Conservation (phyloP, 805 yeast genomes). For the Cyberlindnera misumaiensis region DNA sequence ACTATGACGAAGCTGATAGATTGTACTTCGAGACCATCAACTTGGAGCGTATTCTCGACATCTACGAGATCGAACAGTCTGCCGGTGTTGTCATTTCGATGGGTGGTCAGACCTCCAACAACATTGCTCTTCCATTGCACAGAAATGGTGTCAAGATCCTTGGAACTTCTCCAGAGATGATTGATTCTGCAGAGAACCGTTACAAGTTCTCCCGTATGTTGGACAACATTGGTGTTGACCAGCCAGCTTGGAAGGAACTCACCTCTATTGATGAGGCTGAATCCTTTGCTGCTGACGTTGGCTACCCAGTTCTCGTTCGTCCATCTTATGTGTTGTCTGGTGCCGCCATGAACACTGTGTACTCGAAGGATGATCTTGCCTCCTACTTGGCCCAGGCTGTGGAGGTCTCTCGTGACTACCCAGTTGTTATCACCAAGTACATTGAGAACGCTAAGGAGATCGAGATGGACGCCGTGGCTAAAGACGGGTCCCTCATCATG, state of each 20-base stretch:
- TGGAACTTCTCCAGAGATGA: slow-evolving; percentile 98
- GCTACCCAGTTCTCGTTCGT: slow-evolving; percentile 93
- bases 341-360: slow-evolving; percentile 98
- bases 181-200: slow-evolving; percentile 96
- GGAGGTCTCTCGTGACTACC: slow-evolving; percentile 95
- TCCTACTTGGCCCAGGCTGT: slow-evolving; percentile 89
- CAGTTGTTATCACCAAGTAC: slow-evolving; percentile 94
- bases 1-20: slow-evolving; percentile 96
- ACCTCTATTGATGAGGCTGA: slow-evolving; percentile 92
- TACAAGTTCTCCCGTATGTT: slow-evolving; percentile 96
- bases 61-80: slow-evolving; percentile 86
- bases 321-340: slow-evolving; percentile 97
- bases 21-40: slow-evolving; percentile 93
- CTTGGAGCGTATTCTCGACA: slow-evolving; percentile 89
- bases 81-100: slow-evolving; percentile 90
- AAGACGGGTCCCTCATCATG: slow-evolving; percentile 89
- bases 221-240: slow-evolving; percentile 94
- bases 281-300: slow-evolving; percentile 80
- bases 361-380: slow-evolving; percentile 81
- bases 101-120: slow-evolving; percentile 99
- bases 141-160: slow-evolving; percentile 91
- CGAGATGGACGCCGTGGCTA: slow-evolving; percentile 98
- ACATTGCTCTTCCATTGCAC: slow-evolving; percentile 87
- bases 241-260: slow-evolving; percentile 98
- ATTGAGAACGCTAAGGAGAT: slow-evolving; percentile 96